Evolutionary conservation across 805 yeast species (phyloP), one percentile per base, ranked within the genome.

Genomic region (Helenozyma rhizophorensis): DNA sequence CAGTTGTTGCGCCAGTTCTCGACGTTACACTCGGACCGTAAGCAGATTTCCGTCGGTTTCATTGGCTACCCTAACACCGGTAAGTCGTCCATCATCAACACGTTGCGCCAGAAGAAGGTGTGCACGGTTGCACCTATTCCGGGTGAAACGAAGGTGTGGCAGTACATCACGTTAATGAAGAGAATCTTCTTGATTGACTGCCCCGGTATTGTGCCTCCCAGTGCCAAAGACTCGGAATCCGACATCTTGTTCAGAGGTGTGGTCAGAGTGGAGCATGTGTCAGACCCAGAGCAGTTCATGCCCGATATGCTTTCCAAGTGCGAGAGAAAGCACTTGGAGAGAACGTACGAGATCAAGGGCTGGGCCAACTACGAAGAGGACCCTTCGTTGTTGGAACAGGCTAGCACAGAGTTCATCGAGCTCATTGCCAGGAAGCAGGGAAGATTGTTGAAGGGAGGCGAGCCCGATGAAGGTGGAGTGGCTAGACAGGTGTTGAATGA

Each of bases 31-130:
- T 72, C 83, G 34, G 98, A 90, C 57, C 80, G 97, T 63, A 83
- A 88, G 57, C 98, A 90, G 61, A 88, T 90, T 34, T 88, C 97
- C 14, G 96, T 90, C 37, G 98, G 98, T 3, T 85, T 90, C 51
- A 89, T 90, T 54, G 98, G 98, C 11, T 90, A 93, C 58, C 98
- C 98, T 46, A 90, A 90, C 56, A 83, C 96, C n/a, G 98, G 98
- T 47, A 90, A 90, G 58, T 90, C 97, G 1, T 85, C 96, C 25
- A 87, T 90, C 46, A 90, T 90, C 53, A 90, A 90, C 65, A 89
- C 97, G 2, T 68, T 90, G 49, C 78, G 97, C 56, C 80, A 81
- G 59, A 93, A 93, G 75, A 93, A 90, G 66, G 98, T 90, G 28
- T 93, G 97, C 67, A 80, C 74, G 27, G 97, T 90, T 29, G 98